These are phyloP conservation scores for Conringia planisiliqua DNA, from an alignment of 345 rosid genomes.

Conservation along the genomic window DNA sequence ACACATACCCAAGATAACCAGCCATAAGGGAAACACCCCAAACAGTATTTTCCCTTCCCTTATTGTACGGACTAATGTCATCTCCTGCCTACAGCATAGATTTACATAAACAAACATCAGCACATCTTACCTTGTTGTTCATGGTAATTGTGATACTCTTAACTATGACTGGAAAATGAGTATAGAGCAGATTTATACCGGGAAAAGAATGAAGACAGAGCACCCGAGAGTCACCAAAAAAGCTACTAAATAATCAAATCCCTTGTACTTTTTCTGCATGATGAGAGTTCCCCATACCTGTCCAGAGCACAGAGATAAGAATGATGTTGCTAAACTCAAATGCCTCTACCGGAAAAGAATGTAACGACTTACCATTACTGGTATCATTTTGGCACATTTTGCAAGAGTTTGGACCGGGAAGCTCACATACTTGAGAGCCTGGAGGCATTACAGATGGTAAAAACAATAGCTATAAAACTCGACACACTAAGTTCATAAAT, in stretches of 20 bases:
- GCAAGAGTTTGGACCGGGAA: slow-evolving; percentile 97
- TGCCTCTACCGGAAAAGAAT: not conserved
- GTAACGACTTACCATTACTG: slow-evolving; percentile 72
- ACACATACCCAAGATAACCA: slow-evolving; percentile 85
- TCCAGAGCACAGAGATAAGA: not conserved
- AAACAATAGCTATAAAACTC: not conserved
- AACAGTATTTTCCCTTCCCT: slow-evolving; percentile 87
- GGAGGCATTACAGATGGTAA: slow-evolving; percentile 24
- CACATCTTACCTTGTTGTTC: not conserved
- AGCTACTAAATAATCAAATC: slow-evolving; percentile 77
- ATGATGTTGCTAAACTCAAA: not conserved
- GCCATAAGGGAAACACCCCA: slow-evolving; percentile 92
- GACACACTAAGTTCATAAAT: not conserved
- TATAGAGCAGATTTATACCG: slow-evolving; percentile 41
- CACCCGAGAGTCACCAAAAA: slow-evolving; percentile 90
- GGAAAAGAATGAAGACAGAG: slow-evolving; percentile 80
- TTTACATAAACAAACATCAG: slow-evolving; percentile 20
- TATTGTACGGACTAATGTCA: slow-evolving; percentile 74
- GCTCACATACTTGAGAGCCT: slow-evolving; percentile 97
- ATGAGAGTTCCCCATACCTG: slow-evolving; percentile 91
- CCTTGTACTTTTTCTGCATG: slow-evolving; percentile 88
- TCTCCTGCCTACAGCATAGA: slow-evolving; percentile 61
- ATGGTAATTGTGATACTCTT: not conserved
- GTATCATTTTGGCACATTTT: slow-evolving; percentile 97
- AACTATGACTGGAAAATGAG: not conserved